Evolutionary conservation across 306 rosid species (phyloP), one percentile per base, ranked within the genome.

Genomic region (Castanopsis chinensis): DNA sequence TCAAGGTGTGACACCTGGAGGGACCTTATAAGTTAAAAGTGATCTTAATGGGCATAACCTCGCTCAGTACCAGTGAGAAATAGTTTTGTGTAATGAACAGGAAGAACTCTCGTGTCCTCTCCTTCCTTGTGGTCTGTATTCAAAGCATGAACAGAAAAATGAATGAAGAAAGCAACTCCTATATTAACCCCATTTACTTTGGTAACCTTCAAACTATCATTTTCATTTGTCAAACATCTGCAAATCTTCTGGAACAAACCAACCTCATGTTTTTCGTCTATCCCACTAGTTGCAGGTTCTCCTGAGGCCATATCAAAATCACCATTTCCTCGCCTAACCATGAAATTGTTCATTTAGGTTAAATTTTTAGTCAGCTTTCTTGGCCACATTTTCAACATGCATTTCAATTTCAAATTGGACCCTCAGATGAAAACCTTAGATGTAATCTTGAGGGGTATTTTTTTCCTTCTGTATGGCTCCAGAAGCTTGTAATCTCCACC

Each of bases 61-160:
- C 97, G 35, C 97, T 95, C 0, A 95, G 97, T 33, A 92, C 90
- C 69, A 92, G 88, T 14, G 97, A 92, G 82, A 94, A 88, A 71
- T 94, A 94, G 90, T 92, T 91, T 94, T 0, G 97, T 84, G 85
- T 94, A 92, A 84, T 92, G 97, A 81, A 94, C 96, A 0, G 94
- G 97, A 63, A 94, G 93, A 81, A 94, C 89, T 88, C 99, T 86
- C 17, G 97, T 87, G 87, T 92, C 97, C 53, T 88, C 92, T 75
- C 92, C 94, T 82, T 90, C 89, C 77, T 82, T 87, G 57, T 13
- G 73, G 58, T 83, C 83, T 12, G 51, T 77, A 82, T 84, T 83
- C 13, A 81, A 82, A 84, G 83, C 84, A 84, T 92, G 95, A 74
- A 92, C 93, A 35, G 92, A 89, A 58, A 94, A 82, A 76, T 91